Evolutionary conservation across 1,284 basidiomycete genomes (phyloP), one percentile per base, ranked within the genome.

Genomic region (Sporisorium exsertum): DNA sequence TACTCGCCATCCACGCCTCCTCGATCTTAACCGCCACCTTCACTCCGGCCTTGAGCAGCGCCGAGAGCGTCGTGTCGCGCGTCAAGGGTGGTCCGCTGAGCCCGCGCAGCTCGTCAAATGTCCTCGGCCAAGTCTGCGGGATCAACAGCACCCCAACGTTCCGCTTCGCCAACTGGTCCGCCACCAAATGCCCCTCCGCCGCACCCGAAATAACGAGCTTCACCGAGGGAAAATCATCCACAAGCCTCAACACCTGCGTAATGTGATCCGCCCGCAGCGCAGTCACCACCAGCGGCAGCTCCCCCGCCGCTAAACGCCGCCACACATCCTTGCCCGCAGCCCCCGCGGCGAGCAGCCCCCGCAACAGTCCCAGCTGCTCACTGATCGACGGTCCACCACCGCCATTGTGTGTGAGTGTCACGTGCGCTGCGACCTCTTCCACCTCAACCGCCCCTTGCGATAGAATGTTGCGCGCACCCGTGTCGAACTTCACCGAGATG

Each of bases 81-180:
- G 90, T 90, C 9, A 95, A 84, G 1, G 93, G 94, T 0, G 92
- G 92, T 0, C 93, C 94, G 32, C 91, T 88, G 20, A 93, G 86
- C 58, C 90, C 91, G 57, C 92, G 88, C 26, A 90, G 87, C 73
- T 88, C 86, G 79, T 93, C 91, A 92, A 92, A 95, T 2, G 87
- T 87, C 27, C 83, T 81, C 2, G 92, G 91, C 87, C 89, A 92
- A 8, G 91, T 89, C 67, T 88, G 88, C 1, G 89, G 85, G 71
- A 90, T 77, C 87, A 95, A 86, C 64, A 96, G 90, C 29, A 95
- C 92, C 16, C 91, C 91, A 16, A 94, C 89, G 54, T 89, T 49
- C 2, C 91, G 90, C 32, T 84, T 83, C 77, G 91, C 89, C 42
- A 96, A 90, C 72, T 94, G 91, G 40, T 89, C 85, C 0, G 93